A percentile compares a stretch with the other conserved stretches of the same genome.
Conservation (phyloP, 2,329 filamentous ascomycete genomes). For the Cladophialophora exuberans region DNA sequence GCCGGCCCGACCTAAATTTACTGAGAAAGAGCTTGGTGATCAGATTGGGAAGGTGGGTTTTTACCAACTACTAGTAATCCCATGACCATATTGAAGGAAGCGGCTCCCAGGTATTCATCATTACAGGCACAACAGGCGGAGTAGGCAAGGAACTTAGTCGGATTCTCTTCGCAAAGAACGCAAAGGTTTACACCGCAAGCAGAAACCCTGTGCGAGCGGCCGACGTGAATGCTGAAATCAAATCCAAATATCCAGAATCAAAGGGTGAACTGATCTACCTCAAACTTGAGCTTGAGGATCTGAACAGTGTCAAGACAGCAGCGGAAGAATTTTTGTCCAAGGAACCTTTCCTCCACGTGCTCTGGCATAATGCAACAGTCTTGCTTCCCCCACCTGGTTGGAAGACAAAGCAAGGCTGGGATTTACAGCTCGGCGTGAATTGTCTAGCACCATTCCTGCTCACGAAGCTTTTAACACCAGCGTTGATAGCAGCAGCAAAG, state of each 20-base stretch:
- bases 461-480: not conserved
- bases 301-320: constrained; percentile 44
- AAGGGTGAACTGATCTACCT: constrained; percentile 42
- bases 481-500: not conserved
- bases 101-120: constrained; percentile 39
- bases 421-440: constrained; percentile 35
- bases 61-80: not conserved
- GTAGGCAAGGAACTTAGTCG: constrained; percentile 43
- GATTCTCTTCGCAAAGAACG: constrained; percentile 46
- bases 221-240: constrained; percentile 45
- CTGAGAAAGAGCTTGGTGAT: not conserved
- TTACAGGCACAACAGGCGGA: constrained; percentile 43
- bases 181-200: constrained; percentile 48
- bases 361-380: constrained; percentile 42
- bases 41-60: not conserved
- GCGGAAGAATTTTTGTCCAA: constrained; percentile 41
- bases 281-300: constrained; percentile 44
- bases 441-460: not conserved
- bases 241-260: constrained; percentile 29
- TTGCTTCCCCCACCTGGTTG: constrained; percentile 40
- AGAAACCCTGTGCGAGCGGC: constrained; percentile 44
- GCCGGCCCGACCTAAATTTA: not conserved
- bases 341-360: constrained; percentile 45
- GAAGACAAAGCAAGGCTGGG: constrained; percentile 30
- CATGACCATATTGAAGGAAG: not conserved